Percentiles rank a stretch among this genome's conserved stretches.
Conservation (phyloP, 352 stramenopile genomes). For the Pseudoperonospora humuli region DNA sequence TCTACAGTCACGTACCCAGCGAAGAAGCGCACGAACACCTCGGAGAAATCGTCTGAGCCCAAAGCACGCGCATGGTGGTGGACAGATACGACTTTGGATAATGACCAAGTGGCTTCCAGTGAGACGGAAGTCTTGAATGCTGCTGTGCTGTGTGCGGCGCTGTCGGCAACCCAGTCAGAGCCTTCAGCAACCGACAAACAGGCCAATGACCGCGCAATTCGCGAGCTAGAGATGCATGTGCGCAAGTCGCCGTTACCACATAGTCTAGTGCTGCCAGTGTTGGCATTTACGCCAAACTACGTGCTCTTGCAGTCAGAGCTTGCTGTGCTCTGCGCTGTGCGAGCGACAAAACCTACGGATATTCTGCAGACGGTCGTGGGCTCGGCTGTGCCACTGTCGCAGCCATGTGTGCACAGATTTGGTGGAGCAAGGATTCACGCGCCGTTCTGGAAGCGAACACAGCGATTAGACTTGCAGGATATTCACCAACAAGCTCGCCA, state of each 20-base stretch:
- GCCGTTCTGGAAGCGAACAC: slow-evolving; percentile 67
- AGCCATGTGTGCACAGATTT: slow-evolving; percentile 65
- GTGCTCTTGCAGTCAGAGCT: slow-evolving; percentile 56
- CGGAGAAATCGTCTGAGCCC: neutral
- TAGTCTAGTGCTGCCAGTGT: slow-evolving; percentile 41
- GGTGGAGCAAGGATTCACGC: slow-evolving; percentile 65
- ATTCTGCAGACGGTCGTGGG: slow-evolving; percentile 62
- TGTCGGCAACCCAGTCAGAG: slow-evolving; percentile 29
- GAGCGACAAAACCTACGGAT: slow-evolving; percentile 47
- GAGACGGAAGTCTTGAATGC: slow-evolving; percentile 71
- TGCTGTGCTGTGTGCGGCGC: slow-evolving; percentile 62
- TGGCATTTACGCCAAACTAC: slow-evolving; percentile 43
- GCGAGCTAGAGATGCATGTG: slow-evolving; percentile 49
- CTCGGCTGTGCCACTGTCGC: slow-evolving; percentile 51
- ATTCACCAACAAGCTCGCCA: slow-evolving; percentile 40
- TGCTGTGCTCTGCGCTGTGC: slow-evolving; percentile 58
- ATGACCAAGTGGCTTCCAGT: slow-evolving; percentile 30
- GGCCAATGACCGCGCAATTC: slow-evolving; percentile 11
- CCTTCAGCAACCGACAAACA: slow-evolving; percentile 10
- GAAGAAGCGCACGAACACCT: slow-evolving; percentile 5
- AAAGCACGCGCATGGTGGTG: slow-evolving; percentile 35
- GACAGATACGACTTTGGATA: slow-evolving; percentile 17
- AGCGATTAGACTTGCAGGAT: slow-evolving; percentile 45
- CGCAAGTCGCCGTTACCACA: slow-evolving; percentile 64
- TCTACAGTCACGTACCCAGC: slow-evolving; percentile 7